Conservation (phyloP, 192 early-diverging fungal genomes). For the Gryganskiella cystojenkinii region DNA sequence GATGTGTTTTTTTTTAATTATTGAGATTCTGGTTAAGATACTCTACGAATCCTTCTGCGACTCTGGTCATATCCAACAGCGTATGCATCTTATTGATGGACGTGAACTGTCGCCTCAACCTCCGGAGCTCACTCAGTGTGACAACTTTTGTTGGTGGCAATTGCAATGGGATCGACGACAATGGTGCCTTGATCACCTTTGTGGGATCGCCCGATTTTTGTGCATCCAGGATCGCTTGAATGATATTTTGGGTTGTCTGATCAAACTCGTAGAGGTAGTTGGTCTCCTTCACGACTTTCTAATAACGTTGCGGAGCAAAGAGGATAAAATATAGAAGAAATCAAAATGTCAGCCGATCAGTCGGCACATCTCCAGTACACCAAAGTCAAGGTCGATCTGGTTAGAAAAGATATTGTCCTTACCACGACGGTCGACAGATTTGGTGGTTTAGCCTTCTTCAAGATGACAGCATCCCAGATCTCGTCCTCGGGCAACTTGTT, state of each 20-base stretch:
- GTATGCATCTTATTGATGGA: slow-evolving; percentile 92
- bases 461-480: slow-evolving; percentile 83
- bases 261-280: slow-evolving; percentile 96
- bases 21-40: slow-evolving; percentile 91
- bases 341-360: neutral
- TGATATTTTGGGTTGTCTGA: slow-evolving; percentile 80
- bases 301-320: neutral
- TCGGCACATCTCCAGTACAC: too few relatives aligned
- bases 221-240: slow-evolving; percentile 78
- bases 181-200: slow-evolving; percentile 37
- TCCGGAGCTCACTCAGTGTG: slow-evolving; percentile 83
- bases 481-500: slow-evolving; percentile 65
- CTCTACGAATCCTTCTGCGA: slow-evolving; percentile 89
- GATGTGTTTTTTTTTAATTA: too few relatives aligned
- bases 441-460: slow-evolving; percentile 79
- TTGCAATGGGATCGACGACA: slow-evolving; percentile 40
- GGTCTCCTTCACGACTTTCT: slow-evolving; percentile 90
- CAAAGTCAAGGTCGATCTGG: too few relatives aligned
- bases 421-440: slow-evolving; percentile 88
- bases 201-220: slow-evolving; percentile 69
- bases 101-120: slow-evolving; percentile 84
- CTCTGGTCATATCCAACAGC: slow-evolving; percentile 71
- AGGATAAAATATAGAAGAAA: neutral
- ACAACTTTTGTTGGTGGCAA: slow-evolving; percentile 79
- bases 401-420: slow-evolving; percentile 16